Evolutionary conservation across 2,329 filamentous ascomycete species (phyloP).

Genomic region (Trichoderma pleuroti): DNA sequence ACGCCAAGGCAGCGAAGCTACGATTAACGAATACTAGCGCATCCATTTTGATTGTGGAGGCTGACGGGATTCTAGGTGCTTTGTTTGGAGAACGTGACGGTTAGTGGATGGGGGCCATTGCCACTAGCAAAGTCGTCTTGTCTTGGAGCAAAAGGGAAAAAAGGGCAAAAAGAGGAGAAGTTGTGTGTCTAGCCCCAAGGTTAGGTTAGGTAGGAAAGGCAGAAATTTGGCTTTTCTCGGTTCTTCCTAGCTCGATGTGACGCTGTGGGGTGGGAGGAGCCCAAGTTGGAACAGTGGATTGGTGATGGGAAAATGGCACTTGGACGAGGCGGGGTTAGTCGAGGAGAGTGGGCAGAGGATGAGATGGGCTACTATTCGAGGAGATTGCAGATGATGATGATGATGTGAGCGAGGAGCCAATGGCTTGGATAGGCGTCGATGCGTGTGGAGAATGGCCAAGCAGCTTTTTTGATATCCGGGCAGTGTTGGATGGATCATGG

Average conservation of each 20-base stretch:
- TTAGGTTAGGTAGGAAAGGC: constrained; percentile 7
- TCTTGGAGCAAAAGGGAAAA: background rate
- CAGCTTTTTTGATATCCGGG: constrained; percentile 4
- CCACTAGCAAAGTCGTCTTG: background rate
- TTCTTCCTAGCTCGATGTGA: constrained; percentile 2
- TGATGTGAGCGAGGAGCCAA: constrained; percentile 7
- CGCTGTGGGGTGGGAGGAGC: background rate
- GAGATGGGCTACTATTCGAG: background rate
- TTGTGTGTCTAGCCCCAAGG: background rate
- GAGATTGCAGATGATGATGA: constrained; percentile 4
- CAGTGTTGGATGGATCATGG: background rate
- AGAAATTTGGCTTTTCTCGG: constrained; percentile 15
- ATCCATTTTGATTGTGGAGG: background rate
- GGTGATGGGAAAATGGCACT: background rate
- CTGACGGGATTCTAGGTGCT: constrained; percentile 4
- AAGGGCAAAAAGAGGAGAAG: background rate
- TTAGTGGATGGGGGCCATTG: background rate
- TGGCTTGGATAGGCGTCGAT: constrained; percentile 3
- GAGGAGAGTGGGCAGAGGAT: background rate
- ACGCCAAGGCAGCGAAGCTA: constrained; percentile 4
- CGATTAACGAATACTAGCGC: constrained; percentile 10
- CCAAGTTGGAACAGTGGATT: background rate
- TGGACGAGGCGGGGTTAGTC: background rate
- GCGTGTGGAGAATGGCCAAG: background rate
- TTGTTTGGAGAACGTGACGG: background rate